These are phyloP conservation scores for Aegilops sharonensis DNA, from an alignment of 176 grass and related monocot species.

Conservation along the genomic window DNA sequence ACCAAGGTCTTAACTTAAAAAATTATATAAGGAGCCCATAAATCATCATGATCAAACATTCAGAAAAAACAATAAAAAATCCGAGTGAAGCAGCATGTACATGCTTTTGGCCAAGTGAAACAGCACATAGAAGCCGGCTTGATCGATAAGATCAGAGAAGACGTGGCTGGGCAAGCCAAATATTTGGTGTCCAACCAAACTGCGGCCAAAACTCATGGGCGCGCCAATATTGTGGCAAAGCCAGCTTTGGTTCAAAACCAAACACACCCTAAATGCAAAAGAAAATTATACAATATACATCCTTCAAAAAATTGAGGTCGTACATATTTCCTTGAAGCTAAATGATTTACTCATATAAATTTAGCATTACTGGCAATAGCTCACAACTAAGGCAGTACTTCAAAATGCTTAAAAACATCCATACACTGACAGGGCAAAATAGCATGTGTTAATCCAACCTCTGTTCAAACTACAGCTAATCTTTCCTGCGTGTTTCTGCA, in stretches of 20 bases:
- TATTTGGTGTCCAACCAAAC: background rate
- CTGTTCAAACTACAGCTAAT: background rate
- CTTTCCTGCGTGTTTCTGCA: background rate
- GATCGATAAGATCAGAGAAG: no score
- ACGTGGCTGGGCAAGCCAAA: background rate
- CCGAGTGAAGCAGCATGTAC: background rate
- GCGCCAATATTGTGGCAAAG: background rate
- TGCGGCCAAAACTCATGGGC: background rate
- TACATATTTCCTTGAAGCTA: background rate
- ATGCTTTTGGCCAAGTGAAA: no score
- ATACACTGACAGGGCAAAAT: background rate
- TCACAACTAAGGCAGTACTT: background rate
- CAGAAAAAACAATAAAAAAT: background rate
- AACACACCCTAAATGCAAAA: background rate
- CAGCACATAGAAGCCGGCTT: no score
- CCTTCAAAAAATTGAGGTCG: background rate
- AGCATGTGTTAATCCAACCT: background rate
- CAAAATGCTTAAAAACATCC: background rate
- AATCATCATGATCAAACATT: background rate
- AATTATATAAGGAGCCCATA: no score
- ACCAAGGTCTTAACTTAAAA: background rate
- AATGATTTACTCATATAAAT: background rate
- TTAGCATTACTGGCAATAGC: background rate
- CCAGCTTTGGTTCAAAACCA: background rate
- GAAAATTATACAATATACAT: background rate